A percentile compares a stretch with the other conserved stretches of the same genome.
phyloP scores from a whole-genome alignment of 176 grass and related monocot genomes.

The Metroxylon sagu region DNA sequence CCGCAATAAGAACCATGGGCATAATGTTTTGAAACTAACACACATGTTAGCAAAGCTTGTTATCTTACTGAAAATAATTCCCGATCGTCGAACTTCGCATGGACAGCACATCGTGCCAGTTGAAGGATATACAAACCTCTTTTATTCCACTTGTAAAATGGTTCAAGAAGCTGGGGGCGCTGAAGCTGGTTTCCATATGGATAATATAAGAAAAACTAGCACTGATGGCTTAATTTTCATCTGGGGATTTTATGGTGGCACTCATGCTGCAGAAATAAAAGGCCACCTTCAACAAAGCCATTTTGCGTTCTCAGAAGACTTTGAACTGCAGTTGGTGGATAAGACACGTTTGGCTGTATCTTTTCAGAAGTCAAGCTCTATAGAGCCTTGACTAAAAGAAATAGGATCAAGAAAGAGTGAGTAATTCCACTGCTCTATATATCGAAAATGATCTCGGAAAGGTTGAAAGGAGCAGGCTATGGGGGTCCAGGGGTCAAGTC shows the following conservation, averaged over 20 bases:
- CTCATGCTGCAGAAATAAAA: constrained; percentile 45
- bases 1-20: constrained; percentile 39
- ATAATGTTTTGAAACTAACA: constrained; percentile 65
- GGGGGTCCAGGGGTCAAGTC: constrained; percentile 65
- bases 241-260: constrained; percentile 47
- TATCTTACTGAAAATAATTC: constrained; percentile 40
- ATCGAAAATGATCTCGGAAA: constrained; percentile 49
- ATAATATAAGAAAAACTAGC: constrained; percentile 25
- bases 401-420: constrained; percentile 34
- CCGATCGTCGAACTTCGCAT: constrained; percentile 16
- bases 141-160: constrained; percentile 38
- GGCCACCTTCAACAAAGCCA: constrained; percentile 37
- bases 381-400: constrained; percentile 42
- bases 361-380: constrained; percentile 38
- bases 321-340: constrained; percentile 63
- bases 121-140: constrained; percentile 66
- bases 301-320: constrained; percentile 45
- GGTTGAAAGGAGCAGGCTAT: constrained; percentile 58
- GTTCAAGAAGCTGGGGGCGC: constrained; percentile 34
- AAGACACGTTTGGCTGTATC: constrained; percentile 53
- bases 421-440: constrained; percentile 12
- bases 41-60: constrained; percentile 69
- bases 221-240: constrained; percentile 53
- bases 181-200: constrained; percentile 16
- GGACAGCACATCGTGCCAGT: constrained; percentile 19